These are phyloP conservation scores for Aspergillus panamensis DNA, from an alignment of 495 filamentous ascomycete genomes.

Conservation along the genomic window DNA sequence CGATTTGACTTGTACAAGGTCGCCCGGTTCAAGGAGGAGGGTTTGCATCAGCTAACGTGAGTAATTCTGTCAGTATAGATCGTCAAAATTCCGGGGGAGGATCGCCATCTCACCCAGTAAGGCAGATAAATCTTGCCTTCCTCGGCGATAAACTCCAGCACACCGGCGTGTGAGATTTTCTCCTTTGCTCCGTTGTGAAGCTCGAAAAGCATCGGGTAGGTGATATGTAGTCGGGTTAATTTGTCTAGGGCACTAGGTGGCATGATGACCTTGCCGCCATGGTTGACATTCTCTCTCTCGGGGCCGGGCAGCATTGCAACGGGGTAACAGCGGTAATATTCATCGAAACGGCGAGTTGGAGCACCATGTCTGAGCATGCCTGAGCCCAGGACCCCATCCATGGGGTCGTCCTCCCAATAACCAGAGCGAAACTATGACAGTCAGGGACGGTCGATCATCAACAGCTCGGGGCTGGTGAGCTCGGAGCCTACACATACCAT, in stretches of 20 bases:
- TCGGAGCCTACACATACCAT: conserved; percentile 28
- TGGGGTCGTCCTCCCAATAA: conserved; percentile 57
- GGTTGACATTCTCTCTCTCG: conserved; percentile 86
- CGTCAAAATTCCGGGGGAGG: not conserved
- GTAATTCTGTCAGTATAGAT: conserved; percentile 1
- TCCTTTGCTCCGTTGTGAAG: conserved; percentile 80
- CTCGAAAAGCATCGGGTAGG: conserved; percentile 97
- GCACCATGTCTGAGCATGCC: conserved; percentile 41
- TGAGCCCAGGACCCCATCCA: conserved; percentile 45
- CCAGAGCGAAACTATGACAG: conserved; percentile 47
- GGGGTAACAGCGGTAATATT: conserved; percentile 96
- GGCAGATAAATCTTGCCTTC: conserved; percentile 95
- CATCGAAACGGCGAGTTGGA: conserved; percentile 75
- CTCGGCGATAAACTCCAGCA: conserved; percentile 95
- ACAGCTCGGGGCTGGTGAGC: not conserved
- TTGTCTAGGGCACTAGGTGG: conserved; percentile 94
- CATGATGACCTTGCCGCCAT: conserved; percentile 95
- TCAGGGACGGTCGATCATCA: conserved; percentile 19
- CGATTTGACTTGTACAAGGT: conserved; percentile 90
- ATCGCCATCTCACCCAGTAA: conserved; percentile 67
- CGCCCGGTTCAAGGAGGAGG: conserved; percentile 80
- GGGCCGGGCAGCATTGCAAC: conserved; percentile 90
- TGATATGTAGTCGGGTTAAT: conserved; percentile 91
- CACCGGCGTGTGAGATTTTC: conserved; percentile 82
- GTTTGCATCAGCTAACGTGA: conserved; percentile 82